Base-by-base conservation (phyloP, 1,139 yeast species). In the Suhomyces atakaporum region DNA sequence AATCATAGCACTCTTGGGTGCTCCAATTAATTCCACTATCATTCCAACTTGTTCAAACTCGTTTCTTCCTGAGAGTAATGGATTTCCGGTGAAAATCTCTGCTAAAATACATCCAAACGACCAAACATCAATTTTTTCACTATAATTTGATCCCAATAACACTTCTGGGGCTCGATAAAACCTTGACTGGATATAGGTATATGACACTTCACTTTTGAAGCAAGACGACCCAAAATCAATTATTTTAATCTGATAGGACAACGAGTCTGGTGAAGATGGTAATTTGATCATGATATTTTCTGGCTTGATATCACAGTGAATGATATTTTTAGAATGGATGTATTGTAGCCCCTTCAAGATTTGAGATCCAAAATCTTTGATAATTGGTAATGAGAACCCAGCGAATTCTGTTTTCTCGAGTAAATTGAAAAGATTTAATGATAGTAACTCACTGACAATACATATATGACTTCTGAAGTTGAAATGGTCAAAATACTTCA, bases 401-500 rank as follows among this genome's bases (percentile, higher is more conserved):
- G 66, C 67, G 57, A 79, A 85, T 33, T 72, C 62, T 9, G 76
- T 75, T 8, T 77, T 62, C 51, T 84, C 86, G 26, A 85, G 63
- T 29, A 84, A 62, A 35, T 87, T 84, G 50, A 77, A 84, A 20
- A 88, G 54, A 42, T 85, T 86, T 22, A 84, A 60, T 0, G 89
- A 79, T 16, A 88, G 63, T 8, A 83, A 59, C 52, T 88, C 96
- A 0, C 90, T 84, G 2, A 80, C 77, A 31, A 88, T 84, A 56
- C 95, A 87, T 66, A 87, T 75, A 56, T 88, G 96, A 21, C 88
- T 83, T 40, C 96, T 66, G 56, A 87, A 87, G 49, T 79, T 79
- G 62, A 88, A 87, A 58, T 85, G 90, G 34, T 82, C 84, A 29
- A 68, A 59, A 52, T 83, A 84, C 16, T 72, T 60, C 26, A 87